These are phyloP conservation scores for Lentinula novae-zelandiae DNA, from an alignment of 1,284 basidiomycete species.

Conservation along the genomic window DNA sequence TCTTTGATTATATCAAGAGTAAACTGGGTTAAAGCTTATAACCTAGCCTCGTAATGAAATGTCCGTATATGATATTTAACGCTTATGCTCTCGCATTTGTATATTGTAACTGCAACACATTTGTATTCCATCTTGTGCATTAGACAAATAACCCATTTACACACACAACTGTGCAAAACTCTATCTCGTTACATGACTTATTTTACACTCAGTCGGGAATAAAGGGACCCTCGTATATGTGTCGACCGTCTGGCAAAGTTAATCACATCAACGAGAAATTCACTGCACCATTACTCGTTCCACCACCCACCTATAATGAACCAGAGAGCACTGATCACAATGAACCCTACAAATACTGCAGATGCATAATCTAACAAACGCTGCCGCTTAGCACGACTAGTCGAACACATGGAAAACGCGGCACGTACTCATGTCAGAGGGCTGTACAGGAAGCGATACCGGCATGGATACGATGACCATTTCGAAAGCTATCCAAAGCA, in stretches of 20 bases:
- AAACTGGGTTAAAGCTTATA: not conserved
- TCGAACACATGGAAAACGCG: not conserved
- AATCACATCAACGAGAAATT: not conserved
- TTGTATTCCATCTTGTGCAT: not conserved
- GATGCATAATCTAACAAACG: conserved; percentile 48
- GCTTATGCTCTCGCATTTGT: not conserved
- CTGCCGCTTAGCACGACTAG: not conserved
- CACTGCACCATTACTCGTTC: not conserved
- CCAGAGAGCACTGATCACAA: conserved; percentile 49
- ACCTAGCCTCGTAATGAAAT: not conserved
- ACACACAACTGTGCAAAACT: no score
- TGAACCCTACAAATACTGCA: conserved; percentile 61
- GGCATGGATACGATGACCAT: not conserved
- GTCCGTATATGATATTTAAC: not conserved
- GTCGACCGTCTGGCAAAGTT: not conserved
- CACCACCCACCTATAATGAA: conserved; percentile 48
- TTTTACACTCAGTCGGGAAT: not conserved
- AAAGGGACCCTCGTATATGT: not conserved
- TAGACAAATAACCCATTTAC: no score
- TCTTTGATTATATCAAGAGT: conserved; percentile 3
- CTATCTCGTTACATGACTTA: no score
- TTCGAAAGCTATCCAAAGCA: not conserved
- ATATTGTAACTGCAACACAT: not conserved
- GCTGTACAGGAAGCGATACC: not conserved
- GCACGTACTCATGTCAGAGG: not conserved